Percentiles rank a stretch among this genome's conserved stretches.
Evolutionary conservation across 2,329 filamentous ascomycete genomes (phyloP).

Genomic region (Fusarium lateritium): DNA sequence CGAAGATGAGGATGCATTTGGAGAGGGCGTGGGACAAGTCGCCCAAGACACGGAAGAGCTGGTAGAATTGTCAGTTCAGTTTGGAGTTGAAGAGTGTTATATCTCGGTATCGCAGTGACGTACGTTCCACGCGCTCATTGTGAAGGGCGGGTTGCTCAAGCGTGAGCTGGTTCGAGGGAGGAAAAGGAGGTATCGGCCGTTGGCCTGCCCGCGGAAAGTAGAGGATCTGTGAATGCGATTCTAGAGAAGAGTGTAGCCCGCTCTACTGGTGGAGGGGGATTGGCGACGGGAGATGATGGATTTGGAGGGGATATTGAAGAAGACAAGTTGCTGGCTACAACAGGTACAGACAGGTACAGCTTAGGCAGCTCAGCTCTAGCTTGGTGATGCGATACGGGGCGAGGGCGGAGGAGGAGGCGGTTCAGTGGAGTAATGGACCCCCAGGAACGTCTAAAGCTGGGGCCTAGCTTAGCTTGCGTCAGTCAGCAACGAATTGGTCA

Average conservation of each 20-base stretch:
- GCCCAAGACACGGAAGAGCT: conserved; percentile 82
- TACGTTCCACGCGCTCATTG: conserved; percentile 61
- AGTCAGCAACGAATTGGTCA: conserved; percentile 27
- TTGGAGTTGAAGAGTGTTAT: neutral
- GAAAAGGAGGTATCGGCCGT: conserved; percentile 26
- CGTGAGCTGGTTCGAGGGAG: conserved; percentile 20
- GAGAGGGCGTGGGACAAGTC: conserved; percentile 89
- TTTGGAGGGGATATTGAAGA: conserved; percentile 7
- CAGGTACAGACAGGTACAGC: conserved; percentile 18
- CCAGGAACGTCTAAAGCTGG: conserved; percentile 24
- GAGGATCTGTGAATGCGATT: neutral
- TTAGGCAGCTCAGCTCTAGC: conserved; percentile 23
- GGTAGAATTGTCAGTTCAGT: conserved; percentile 32
- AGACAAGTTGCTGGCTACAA: conserved; percentile 33
- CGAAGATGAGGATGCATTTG: conserved; percentile 91
- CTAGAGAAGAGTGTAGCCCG: neutral
- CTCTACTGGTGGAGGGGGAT: neutral
- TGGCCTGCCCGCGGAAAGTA: conserved; percentile 27
- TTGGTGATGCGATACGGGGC: conserved; percentile 44
- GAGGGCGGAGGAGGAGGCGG: conserved; percentile 35
- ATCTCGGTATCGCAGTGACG: conserved; percentile 30
- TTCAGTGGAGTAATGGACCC: conserved; percentile 26
- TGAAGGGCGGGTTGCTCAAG: conserved; percentile 44
- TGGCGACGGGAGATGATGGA: conserved; percentile 17
- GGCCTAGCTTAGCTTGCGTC: conserved; percentile 46